Percentiles rank a stretch among this genome's conserved stretches.
Conservation (phyloP, 805 yeast genomes). For the Saturnispora sekii region DNA sequence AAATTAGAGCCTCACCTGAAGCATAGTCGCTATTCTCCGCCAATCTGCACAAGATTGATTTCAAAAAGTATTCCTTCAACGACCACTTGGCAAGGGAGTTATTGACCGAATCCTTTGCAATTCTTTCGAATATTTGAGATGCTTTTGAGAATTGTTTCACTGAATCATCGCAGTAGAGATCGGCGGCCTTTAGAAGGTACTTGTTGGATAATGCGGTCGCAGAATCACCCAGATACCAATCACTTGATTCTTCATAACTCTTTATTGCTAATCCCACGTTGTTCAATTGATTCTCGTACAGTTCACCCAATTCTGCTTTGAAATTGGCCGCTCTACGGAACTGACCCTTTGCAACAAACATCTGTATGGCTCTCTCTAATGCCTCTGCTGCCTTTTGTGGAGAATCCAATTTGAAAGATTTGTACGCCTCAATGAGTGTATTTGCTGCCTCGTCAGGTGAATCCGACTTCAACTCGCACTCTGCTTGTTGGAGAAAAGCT, state of each 20-base stretch:
- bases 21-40: conserved; percentile 73
- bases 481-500: conserved; percentile 80
- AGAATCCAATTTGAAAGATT: conserved; percentile 65
- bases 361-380: conserved; percentile 64
- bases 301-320: conserved; percentile 80
- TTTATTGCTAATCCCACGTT: conserved; percentile 61
- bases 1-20: conserved; percentile 68
- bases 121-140: conserved; percentile 62
- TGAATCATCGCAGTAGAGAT: conserved; percentile 58
- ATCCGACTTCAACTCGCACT: conserved; percentile 61
- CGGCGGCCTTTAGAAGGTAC: conserved; percentile 83
- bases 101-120: conserved; percentile 66
- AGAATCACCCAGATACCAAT: conserved; percentile 89
- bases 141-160: conserved; percentile 67
- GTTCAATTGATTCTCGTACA: conserved; percentile 67
- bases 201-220: conserved; percentile 87
- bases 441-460: conserved; percentile 88
- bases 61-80: conserved; percentile 82
- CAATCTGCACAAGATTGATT: conserved; percentile 71
- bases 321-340: conserved; percentile 94
- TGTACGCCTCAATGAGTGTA: conserved; percentile 82
- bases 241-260: conserved; percentile 88
- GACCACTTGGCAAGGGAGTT: conserved; percentile 82
- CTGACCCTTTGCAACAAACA: conserved; percentile 86
- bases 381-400: conserved; percentile 72